Percentiles rank a stretch among this genome's conserved stretches.
phyloP scores from a whole-genome alignment of 495 filamentous ascomycete genomes.

The Collariella sp. region DNA sequence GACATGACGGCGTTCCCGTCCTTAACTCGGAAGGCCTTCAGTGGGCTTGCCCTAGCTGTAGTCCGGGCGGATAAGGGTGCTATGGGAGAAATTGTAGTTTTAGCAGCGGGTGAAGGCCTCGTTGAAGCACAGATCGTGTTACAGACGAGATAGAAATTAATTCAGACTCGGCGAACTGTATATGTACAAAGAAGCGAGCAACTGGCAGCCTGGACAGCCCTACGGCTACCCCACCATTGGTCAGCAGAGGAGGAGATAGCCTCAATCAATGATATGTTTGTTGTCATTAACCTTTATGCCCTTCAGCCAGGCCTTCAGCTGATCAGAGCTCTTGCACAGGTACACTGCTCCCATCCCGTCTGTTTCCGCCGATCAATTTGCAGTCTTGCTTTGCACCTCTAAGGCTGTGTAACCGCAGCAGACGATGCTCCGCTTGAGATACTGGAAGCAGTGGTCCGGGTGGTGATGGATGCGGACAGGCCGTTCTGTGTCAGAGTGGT shows the following conservation, averaged over 20 bases:
- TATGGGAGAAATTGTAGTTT: not conserved
- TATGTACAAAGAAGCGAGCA: too few relatives aligned
- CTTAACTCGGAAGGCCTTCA: constrained; percentile 35
- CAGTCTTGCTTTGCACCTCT: not conserved
- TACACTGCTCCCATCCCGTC: constrained; percentile 2
- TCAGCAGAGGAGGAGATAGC: not conserved
- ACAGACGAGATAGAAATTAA: not conserved
- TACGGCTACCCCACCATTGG: too few relatives aligned
- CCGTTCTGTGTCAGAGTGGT: not conserved
- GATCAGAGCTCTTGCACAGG: constrained; percentile 3
- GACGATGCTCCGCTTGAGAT: not conserved
- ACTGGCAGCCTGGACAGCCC: too few relatives aligned
- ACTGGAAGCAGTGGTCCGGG: constrained; percentile 12
- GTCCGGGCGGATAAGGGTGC: constrained; percentile 22
- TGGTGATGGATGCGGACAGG: not conserved
- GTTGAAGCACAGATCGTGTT: not conserved
- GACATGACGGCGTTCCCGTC: constrained; percentile 39
- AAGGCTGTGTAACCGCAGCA: constrained; percentile 11
- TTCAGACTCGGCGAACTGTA: too few relatives aligned
- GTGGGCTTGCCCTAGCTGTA: constrained; percentile 36
- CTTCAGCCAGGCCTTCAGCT: not conserved
- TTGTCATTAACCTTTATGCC: not conserved
- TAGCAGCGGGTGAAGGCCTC: not conserved
- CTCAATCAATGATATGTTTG: not conserved
- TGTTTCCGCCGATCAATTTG: not conserved